Percentiles rank a stretch among this genome's conserved stretches.
Conservation (phyloP, 164 flowering plant genomes). For the Taxillus chinensis region DNA sequence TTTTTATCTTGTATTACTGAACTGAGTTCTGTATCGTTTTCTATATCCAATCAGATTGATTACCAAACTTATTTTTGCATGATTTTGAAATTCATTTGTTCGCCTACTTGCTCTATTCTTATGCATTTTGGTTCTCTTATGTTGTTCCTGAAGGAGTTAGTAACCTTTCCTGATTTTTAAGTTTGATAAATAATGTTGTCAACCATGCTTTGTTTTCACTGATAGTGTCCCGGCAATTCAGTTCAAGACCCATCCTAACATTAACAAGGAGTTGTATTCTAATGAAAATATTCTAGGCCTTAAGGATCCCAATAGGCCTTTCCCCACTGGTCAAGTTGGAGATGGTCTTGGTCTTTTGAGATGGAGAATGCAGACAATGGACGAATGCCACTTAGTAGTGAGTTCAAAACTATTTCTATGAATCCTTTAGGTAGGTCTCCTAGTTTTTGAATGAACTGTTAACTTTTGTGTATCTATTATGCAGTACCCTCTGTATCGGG, state of each 20-base stretch:
- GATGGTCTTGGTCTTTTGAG: constrained; percentile 88
- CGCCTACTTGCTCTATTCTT: no score
- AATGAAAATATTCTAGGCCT: constrained; percentile 79
- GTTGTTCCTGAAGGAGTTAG: no score
- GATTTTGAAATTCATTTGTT: no score
- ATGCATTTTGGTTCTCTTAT: no score
- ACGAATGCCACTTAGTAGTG: constrained; percentile 87
- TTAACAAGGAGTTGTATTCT: constrained; percentile 84
- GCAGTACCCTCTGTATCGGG: constrained; percentile 98
- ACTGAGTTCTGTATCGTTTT: not conserved
- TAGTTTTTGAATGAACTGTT: not conserved
- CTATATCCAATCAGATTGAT: no score
- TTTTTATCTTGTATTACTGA: not conserved
- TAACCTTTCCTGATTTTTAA: not conserved
- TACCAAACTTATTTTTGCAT: no score
- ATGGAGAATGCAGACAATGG: constrained; percentile 95
- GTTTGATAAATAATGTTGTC: not conserved
- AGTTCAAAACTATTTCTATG: constrained; percentile 16
- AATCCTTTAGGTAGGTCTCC: not conserved
- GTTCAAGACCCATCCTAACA: constrained; percentile 95
- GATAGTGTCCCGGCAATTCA: constrained; percentile 34
- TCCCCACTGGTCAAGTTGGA: constrained; percentile 69
- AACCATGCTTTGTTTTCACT: no score
- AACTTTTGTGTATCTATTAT: constrained; percentile 4
- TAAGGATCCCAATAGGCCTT: constrained; percentile 87